Evolutionary conservation across 495 filamentous ascomycete genomes (phyloP).

Genomic region (Geopyxis carbonaria): DNA sequence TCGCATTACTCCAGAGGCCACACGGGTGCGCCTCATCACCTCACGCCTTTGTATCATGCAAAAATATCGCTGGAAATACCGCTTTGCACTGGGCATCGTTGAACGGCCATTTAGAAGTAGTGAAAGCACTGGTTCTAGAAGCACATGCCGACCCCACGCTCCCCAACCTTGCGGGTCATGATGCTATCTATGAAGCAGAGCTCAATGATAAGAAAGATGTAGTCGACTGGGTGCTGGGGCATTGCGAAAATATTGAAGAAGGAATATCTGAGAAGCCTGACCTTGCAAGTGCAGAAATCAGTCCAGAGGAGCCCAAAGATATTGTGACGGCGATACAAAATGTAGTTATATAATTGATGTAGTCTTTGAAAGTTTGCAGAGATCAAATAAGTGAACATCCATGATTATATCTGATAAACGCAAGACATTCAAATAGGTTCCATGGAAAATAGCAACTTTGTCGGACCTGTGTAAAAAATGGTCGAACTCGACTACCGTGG

Average conservation of each 20-base stretch:
- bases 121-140: slow-evolving; percentile 54
- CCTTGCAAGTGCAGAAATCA: too few species aligned
- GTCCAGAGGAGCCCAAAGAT: too few species aligned
- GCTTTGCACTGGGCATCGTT: slow-evolving; percentile 81
- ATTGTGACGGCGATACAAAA: too few species aligned
- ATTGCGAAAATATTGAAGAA: slow-evolving; percentile 38
- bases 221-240: slow-evolving; percentile 45
- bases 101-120: slow-evolving; percentile 65
- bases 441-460: too few species aligned
- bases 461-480: too few species aligned
- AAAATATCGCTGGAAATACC: slow-evolving; percentile 70
- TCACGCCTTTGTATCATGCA: slow-evolving; percentile 42
- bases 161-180: slow-evolving; percentile 65
- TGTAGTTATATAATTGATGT: too few species aligned
- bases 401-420: too few species aligned
- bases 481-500: too few species aligned
- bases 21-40: slow-evolving; percentile 22
- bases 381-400: too few species aligned
- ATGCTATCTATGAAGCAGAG: slow-evolving; percentile 74
- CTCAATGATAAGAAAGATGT: slow-evolving; percentile 49
- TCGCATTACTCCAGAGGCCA: slow-evolving; percentile 28
- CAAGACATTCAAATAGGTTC: too few species aligned
- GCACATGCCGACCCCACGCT: slow-evolving; percentile 53
- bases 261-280: too few species aligned
- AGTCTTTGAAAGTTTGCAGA: too few species aligned